These are phyloP conservation scores for Chenopodium suecicum DNA, from an alignment of 148 eudicot genomes.

Conservation along the genomic window DNA sequence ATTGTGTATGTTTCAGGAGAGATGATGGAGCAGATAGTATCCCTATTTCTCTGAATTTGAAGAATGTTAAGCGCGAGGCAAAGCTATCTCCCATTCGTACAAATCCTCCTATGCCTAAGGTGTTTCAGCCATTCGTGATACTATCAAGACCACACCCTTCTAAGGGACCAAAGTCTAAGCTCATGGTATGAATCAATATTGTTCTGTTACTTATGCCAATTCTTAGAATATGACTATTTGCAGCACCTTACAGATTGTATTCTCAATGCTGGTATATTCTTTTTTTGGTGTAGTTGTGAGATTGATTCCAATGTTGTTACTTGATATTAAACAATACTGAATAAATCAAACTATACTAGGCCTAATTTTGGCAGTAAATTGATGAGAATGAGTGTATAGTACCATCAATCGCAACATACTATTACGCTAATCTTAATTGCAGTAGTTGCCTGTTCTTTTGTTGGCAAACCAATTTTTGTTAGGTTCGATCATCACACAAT, in stretches of 20 bases:
- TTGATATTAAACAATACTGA: neutral
- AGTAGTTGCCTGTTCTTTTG: no score
- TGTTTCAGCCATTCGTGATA: slow-evolving; percentile 58
- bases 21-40: slow-evolving; percentile 62
- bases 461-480: neutral
- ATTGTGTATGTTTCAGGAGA: slow-evolving; percentile 40
- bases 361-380: neutral
- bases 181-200: slow-evolving; percentile 43
- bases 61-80: slow-evolving; percentile 34
- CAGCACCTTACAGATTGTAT: neutral
- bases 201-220: neutral
- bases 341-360: neutral
- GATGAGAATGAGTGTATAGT: neutral
- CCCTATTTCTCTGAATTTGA: slow-evolving; percentile 56
- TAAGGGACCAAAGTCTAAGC: slow-evolving; percentile 53
- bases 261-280: neutral
- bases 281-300: neutral
- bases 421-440: neutral
- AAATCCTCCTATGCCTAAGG: slow-evolving; percentile 83
- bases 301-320: neutral
- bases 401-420: neutral
- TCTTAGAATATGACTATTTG: neutral
- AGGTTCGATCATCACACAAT: neutral
- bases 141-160: slow-evolving; percentile 48
- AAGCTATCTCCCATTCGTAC: slow-evolving; percentile 49